A percentile compares a stretch with the other conserved stretches of the same genome.
phyloP scores from a whole-genome alignment of 148 eudicot genomes.

The Cornus suecica region DNA sequence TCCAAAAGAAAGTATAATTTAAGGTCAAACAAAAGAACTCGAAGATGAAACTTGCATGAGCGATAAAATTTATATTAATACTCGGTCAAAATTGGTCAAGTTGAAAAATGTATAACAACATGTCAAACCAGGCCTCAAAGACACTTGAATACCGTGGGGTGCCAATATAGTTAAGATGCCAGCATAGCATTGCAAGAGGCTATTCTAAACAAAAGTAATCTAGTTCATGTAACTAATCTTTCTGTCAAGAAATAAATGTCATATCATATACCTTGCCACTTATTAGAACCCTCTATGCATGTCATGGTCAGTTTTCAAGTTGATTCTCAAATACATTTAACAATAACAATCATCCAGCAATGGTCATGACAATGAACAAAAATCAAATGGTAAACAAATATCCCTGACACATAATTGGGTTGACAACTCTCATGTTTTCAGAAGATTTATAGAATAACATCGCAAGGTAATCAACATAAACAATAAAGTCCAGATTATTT shows the following conservation, averaged over 20 bases:
- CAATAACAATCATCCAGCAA: neutral
- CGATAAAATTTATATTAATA: no score
- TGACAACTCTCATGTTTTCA: neutral
- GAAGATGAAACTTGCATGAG: neutral
- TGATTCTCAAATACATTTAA: neutral
- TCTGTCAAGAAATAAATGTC: neutral
- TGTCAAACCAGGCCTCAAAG: neutral
- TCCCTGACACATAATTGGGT: neutral
- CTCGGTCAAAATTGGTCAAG: neutral
- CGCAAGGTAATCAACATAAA: neutral
- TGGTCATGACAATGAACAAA: no score
- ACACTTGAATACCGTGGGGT: neutral
- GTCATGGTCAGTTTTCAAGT: neutral
- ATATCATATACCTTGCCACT: neutral
- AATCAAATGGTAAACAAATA: neutral
- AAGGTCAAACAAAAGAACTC: neutral
- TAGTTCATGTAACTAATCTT: neutral
- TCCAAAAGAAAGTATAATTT: neutral
- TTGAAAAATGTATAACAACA: conserved; percentile 6
- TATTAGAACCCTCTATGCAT: neutral
- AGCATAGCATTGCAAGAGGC: neutral
- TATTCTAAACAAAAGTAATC: no score
- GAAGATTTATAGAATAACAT: neutral
- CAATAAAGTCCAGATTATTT: no score
- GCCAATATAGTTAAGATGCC: neutral